Conservation (phyloP, 768 basidiomycete genomes). For the Agrocybe pediades region DNA sequence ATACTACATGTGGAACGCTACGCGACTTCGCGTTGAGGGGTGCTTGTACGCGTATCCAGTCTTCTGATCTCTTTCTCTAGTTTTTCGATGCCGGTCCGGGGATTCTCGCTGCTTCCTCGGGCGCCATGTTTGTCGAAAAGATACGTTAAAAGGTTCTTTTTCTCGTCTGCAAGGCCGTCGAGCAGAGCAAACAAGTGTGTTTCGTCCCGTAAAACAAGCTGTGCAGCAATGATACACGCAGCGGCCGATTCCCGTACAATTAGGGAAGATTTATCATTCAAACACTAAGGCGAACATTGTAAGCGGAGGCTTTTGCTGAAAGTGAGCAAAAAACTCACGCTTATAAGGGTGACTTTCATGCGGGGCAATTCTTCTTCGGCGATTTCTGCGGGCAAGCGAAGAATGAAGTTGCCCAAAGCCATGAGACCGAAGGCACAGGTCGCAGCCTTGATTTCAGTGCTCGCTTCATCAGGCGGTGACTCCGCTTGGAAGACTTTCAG, state of each 20-base stretch:
- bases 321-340: slow-evolving; percentile 43
- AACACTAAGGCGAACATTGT: slow-evolving; percentile 43
- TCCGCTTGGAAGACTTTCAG: slow-evolving; percentile 65
- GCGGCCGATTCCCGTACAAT: slow-evolving; percentile 85
- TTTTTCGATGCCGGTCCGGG: slow-evolving; percentile 60
- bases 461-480: slow-evolving; percentile 41
- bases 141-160: slow-evolving; percentile 89
- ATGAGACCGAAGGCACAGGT: slow-evolving; percentile 84
- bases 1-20: no score
- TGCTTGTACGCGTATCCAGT: slow-evolving; percentile 77
- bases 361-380: slow-evolving; percentile 88
- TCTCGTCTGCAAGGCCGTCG: slow-evolving; percentile 83
- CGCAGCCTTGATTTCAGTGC: slow-evolving; percentile 57
- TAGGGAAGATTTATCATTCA: slow-evolving; percentile 73
- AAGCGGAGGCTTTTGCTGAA: neutral
- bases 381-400: slow-evolving; percentile 80
- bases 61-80: slow-evolving; percentile 81
- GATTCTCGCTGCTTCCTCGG: slow-evolving; percentile 45
- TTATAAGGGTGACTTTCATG: slow-evolving; percentile 67
- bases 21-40: slow-evolving; percentile 49
- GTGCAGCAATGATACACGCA: slow-evolving; percentile 80
- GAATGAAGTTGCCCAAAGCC: slow-evolving; percentile 79
- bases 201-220: slow-evolving; percentile 81
- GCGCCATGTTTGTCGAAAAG: slow-evolving; percentile 87
- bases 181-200: slow-evolving; percentile 79